Percentiles rank a stretch among this genome's conserved stretches.
Conservation (phyloP, 1,284 basidiomycete genomes). For the Irpex lacteus region DNA sequence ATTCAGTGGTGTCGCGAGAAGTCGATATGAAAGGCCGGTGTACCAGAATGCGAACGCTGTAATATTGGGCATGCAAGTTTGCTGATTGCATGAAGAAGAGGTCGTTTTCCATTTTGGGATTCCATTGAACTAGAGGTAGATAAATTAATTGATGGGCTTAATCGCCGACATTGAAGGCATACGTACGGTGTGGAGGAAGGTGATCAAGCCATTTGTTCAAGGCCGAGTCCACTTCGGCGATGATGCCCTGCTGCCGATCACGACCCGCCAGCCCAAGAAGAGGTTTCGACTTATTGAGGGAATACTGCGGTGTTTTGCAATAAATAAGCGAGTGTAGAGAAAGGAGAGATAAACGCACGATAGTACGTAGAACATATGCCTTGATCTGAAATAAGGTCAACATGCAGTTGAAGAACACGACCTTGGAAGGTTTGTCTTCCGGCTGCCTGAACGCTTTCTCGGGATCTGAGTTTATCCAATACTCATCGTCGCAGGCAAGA, state of each 20-base stretch:
- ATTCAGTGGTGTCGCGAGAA: conserved; percentile 30
- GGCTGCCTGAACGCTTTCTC: conserved; percentile 5
- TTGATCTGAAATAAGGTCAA: not conserved
- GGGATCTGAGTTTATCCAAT: not conserved
- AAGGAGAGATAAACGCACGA: not conserved
- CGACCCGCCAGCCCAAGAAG: conserved; percentile 38
- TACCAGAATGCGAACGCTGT: conserved; percentile 48
- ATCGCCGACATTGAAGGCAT: too few species aligned
- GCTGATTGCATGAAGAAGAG: conserved; percentile 49
- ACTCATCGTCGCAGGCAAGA: conserved; percentile 58
- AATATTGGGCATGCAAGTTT: conserved; percentile 46
- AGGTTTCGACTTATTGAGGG: conserved; percentile 44
- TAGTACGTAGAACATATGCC: conserved; percentile 41
- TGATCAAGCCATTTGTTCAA: conserved; percentile 55
- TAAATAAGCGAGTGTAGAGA: not conserved
- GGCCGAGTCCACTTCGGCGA: conserved; percentile 50
- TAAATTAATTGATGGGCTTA: too few species aligned
- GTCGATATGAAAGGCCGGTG: conserved; percentile 58
- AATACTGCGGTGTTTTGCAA: conserved; percentile 34
- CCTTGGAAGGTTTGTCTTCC: not conserved
- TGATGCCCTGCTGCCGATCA: conserved; percentile 43
- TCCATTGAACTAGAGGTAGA: conserved; percentile 35
- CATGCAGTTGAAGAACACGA: conserved; percentile 2
- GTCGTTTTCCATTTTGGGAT: conserved; percentile 39
- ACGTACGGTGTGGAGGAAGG: conserved; percentile 42